Conservation (phyloP, 768 basidiomycete genomes). For the Calocera viscosa region DNA sequence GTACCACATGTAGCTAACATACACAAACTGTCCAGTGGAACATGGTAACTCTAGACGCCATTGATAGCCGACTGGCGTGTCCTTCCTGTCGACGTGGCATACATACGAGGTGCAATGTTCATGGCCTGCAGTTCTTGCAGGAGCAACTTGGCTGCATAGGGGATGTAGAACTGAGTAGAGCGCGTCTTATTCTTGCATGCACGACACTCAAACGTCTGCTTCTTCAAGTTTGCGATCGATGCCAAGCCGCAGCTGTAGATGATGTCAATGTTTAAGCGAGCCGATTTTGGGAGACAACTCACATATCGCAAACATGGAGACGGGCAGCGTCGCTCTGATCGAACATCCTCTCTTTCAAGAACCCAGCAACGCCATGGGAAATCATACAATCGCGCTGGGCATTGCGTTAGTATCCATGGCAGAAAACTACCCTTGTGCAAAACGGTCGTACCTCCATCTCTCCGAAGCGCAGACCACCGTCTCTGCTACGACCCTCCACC, state of each 20-base stretch:
- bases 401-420: too few relatives aligned
- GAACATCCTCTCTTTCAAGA: constrained; percentile 93
- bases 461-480: constrained; percentile 97
- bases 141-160: constrained; percentile 91
- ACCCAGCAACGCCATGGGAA: constrained; percentile 94
- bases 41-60: not conserved
- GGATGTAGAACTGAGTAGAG: constrained; percentile 80
- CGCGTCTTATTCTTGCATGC: constrained; percentile 96
- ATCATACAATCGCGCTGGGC: constrained; percentile 90
- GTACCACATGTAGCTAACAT: not conserved
- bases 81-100: constrained; percentile 76
- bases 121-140: constrained; percentile 97
- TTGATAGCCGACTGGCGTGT: constrained; percentile 33
- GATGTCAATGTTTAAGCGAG: constrained; percentile 13
- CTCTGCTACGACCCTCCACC: constrained; percentile 95
- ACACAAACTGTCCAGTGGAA: not conserved
- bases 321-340: constrained; percentile 89
- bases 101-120: constrained; percentile 83
- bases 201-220: constrained; percentile 97
- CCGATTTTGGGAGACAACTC: constrained; percentile 26
- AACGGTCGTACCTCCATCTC: constrained; percentile 69
- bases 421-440: too few relatives aligned
- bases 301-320: constrained; percentile 94
- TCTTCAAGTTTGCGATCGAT: constrained; percentile 98
- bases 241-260: constrained; percentile 73